phyloP scores from a whole-genome alignment of 1,284 basidiomycete species.

The Boletus albobrunnescens region DNA sequence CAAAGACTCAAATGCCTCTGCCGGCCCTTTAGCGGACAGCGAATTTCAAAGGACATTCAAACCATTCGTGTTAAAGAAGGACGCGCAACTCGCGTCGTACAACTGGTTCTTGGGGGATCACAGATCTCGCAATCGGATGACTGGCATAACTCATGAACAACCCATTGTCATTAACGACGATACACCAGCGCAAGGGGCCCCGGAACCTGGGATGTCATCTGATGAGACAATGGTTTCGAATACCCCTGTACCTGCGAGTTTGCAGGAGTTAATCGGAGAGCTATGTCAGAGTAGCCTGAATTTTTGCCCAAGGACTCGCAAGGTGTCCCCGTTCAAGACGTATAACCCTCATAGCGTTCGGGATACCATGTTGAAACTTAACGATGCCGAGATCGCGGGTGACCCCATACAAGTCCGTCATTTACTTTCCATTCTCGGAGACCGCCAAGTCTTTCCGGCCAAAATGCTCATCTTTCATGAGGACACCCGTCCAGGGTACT shows the following conservation, averaged over 20 bases:
- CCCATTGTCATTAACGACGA: slow-evolving; percentile 54
- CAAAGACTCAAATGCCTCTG: slow-evolving; percentile 34
- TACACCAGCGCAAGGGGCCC: slow-evolving; percentile 22
- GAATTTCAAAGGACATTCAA: slow-evolving; percentile 76
- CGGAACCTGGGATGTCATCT: slow-evolving; percentile 16
- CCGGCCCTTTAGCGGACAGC: slow-evolving; percentile 44
- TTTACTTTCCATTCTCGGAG: slow-evolving; percentile 50
- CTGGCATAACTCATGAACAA: slow-evolving; percentile 35
- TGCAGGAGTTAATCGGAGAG: slow-evolving; percentile 16
- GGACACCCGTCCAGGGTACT: slow-evolving; percentile 79
- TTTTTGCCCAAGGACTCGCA: slow-evolving; percentile 2
- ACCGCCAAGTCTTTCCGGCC: slow-evolving; percentile 57
- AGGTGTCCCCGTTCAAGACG: slow-evolving; percentile 32
- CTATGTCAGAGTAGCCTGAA: slow-evolving; percentile 13
- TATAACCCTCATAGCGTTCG: slow-evolving; percentile 43
- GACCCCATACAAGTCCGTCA: slow-evolving; percentile 59
- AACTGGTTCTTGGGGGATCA: slow-evolving; percentile 57
- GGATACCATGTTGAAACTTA: slow-evolving; percentile 58
- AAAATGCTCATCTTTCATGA: slow-evolving; percentile 75
- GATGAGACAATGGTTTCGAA: not conserved
- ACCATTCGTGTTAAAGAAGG: slow-evolving; percentile 73
- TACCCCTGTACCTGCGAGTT: slow-evolving; percentile 3
- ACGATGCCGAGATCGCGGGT: slow-evolving; percentile 72
- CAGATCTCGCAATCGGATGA: slow-evolving; percentile 22
- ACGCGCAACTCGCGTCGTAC: slow-evolving; percentile 60